phyloP scores from a whole-genome alignment of 768 basidiomycete genomes.

The Pulveroboletus sp. region DNA sequence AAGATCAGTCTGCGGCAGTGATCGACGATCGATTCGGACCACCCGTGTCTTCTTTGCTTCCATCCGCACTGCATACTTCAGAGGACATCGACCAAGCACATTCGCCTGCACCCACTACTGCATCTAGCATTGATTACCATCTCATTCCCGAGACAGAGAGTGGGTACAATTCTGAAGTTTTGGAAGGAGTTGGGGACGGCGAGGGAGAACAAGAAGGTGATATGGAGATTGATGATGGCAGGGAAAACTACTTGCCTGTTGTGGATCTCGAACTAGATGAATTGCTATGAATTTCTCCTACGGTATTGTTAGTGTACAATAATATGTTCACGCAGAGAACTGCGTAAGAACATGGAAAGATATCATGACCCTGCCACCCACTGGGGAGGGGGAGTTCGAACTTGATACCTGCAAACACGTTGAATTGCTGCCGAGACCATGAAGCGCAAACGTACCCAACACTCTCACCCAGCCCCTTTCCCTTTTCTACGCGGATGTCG shows the following conservation, averaged over 20 bases:
- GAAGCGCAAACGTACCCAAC: conserved; percentile 50
- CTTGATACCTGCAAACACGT: conserved; percentile 36
- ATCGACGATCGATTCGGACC: conserved; percentile 28
- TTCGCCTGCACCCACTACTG: conserved; percentile 49
- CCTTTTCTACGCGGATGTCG: conserved; percentile 81
- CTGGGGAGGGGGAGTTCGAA: conserved; percentile 40
- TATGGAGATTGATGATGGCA: conserved; percentile 19
- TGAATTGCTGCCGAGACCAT: background rate
- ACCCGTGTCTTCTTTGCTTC: conserved; percentile 25
- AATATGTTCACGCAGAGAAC: background rate
- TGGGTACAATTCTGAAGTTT: conserved; percentile 51
- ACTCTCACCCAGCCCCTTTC: conserved; percentile 78
- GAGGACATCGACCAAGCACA: conserved; percentile 33
- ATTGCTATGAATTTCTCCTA: conserved; percentile 13
- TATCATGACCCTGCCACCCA: conserved; percentile 28
- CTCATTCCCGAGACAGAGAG: conserved; percentile 42
- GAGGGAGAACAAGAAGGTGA: conserved; percentile 26
- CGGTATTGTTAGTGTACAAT: background rate
- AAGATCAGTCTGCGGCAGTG: conserved; percentile 22
- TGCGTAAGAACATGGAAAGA: background rate
- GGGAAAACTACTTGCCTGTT: conserved; percentile 18
- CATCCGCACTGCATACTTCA: conserved; percentile 19
- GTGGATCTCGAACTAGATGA: conserved; percentile 28
- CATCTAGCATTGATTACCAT: conserved; percentile 44
- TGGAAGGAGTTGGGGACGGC: conserved; percentile 28